phyloP scores from a whole-genome alignment of 1,284 basidiomycete species.

The Vanrija sp. region DNA sequence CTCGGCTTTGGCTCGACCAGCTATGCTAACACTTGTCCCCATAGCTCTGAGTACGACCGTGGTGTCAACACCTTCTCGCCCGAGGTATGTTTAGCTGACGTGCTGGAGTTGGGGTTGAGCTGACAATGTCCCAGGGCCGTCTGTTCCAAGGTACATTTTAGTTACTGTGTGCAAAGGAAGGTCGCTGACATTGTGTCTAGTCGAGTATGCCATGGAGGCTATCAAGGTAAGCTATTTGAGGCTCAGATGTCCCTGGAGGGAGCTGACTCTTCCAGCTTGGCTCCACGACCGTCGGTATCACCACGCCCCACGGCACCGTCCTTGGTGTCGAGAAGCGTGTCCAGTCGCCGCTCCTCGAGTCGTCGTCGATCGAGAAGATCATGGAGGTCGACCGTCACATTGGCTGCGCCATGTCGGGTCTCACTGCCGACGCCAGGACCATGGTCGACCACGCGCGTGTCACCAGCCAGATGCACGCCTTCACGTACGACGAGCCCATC shows the following conservation, averaged over 20 bases:
- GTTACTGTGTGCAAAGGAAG: neutral
- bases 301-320: slow-evolving; percentile 80
- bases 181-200: slow-evolving; percentile 50
- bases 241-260: too few species aligned
- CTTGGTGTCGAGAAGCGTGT: slow-evolving; percentile 98
- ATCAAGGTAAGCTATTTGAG: slow-evolving; percentile 72
- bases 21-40: neutral
- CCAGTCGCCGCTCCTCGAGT: slow-evolving; percentile 92
- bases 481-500: slow-evolving; percentile 96
- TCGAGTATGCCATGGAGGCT: slow-evolving; percentile 98
- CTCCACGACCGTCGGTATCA: slow-evolving; percentile 93
- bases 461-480: slow-evolving; percentile 90
- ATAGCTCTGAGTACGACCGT: slow-evolving; percentile 61
- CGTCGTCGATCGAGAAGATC: slow-evolving; percentile 97
- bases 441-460: slow-evolving; percentile 99
- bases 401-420: slow-evolving; percentile 96
- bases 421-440: slow-evolving; percentile 96
- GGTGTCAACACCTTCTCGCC: slow-evolving; percentile 99
- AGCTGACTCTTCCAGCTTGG: slow-evolving; percentile 64
- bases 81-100: slow-evolving; percentile 57
- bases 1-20: neutral
- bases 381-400: slow-evolving; percentile 98
- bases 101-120: neutral
- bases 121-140: slow-evolving; percentile 43
- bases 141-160: slow-evolving; percentile 51